phyloP scores from a whole-genome alignment of 176 grass and related monocot species.

The Avena insularis region DNA sequence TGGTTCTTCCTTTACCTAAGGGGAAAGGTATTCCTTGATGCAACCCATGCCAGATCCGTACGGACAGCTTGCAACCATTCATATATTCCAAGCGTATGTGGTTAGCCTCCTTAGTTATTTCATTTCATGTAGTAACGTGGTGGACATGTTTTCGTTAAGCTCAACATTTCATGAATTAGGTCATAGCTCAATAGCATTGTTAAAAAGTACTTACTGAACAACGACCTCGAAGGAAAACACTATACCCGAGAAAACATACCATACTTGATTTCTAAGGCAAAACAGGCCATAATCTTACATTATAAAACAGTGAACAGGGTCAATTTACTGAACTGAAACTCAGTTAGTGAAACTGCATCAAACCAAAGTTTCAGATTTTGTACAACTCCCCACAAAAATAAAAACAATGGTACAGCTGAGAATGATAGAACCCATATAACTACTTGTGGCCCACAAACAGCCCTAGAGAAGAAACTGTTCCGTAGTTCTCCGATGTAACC shows the following conservation, averaged over 20 bases:
- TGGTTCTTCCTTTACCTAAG: no score
- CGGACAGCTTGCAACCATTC: no score
- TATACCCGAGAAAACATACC: background rate
- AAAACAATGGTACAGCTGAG: background rate
- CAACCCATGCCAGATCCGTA: background rate
- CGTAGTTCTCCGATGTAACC: conserved; percentile 10
- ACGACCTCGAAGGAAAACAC: background rate
- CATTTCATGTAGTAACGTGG: background rate
- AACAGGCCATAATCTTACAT: background rate
- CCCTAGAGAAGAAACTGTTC: background rate
- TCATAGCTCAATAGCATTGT: background rate
- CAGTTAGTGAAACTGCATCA: conserved; percentile 36
- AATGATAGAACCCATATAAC: background rate
- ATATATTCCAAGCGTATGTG: no score
- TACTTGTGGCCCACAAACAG: background rate
- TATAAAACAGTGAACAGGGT: conserved; percentile 43
- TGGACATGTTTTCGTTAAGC: background rate
- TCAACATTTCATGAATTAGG: background rate
- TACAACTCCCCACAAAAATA: no score
- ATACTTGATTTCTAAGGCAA: background rate
- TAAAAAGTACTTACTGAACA: background rate
- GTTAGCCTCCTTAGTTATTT: no score
- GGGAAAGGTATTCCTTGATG: background rate
- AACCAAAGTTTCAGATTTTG: background rate
- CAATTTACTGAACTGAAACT: conserved; percentile 41